phyloP scores from a whole-genome alignment of 2,329 filamentous ascomycete species.

The Aureobasidium sp. region DNA sequence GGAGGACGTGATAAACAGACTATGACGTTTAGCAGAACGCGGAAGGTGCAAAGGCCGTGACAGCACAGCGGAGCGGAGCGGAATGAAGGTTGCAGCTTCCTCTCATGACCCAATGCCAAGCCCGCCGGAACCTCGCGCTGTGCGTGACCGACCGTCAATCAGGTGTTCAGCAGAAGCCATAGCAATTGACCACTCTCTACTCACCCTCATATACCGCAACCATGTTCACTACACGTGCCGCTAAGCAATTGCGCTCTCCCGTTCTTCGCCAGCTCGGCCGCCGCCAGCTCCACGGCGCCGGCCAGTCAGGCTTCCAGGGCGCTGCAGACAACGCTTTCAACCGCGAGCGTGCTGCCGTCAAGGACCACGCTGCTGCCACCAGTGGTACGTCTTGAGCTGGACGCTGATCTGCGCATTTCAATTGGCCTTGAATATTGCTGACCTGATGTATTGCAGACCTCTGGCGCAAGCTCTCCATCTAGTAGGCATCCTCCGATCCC shows the following conservation, averaged over 20 bases:
- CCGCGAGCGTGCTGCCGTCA: slow-evolving; percentile 81
- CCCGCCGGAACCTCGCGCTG: background rate
- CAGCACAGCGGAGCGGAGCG: background rate
- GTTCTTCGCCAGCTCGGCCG: slow-evolving; percentile 24
- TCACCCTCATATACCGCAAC: slow-evolving; percentile 7
- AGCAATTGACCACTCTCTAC: background rate
- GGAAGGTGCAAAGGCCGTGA: background rate
- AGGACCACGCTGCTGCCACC: slow-evolving; percentile 79
- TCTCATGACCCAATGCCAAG: background rate
- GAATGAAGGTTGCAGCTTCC: background rate
- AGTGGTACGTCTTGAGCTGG: slow-evolving; percentile 56
- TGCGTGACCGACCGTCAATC: background rate
- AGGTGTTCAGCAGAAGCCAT: slow-evolving; percentile 4
- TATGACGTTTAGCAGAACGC: background rate
- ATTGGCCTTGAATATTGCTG: background rate
- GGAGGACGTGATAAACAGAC: background rate
- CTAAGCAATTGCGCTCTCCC: slow-evolving; percentile 20
- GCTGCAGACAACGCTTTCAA: slow-evolving; percentile 82
- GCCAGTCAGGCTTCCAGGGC: slow-evolving; percentile 41
- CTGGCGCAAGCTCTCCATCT: slow-evolving; percentile 94
- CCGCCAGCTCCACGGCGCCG: slow-evolving; percentile 19
- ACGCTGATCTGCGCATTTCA: background rate
- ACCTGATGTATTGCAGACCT: slow-evolving; percentile 52
- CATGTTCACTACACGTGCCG: slow-evolving; percentile 17
- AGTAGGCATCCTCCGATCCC: slow-evolving; percentile 48